Percentiles rank a stretch among this genome's conserved stretches.
Conservation (phyloP, 1,139 yeast genomes). For the Entelexis sorbosivorans region DNA sequence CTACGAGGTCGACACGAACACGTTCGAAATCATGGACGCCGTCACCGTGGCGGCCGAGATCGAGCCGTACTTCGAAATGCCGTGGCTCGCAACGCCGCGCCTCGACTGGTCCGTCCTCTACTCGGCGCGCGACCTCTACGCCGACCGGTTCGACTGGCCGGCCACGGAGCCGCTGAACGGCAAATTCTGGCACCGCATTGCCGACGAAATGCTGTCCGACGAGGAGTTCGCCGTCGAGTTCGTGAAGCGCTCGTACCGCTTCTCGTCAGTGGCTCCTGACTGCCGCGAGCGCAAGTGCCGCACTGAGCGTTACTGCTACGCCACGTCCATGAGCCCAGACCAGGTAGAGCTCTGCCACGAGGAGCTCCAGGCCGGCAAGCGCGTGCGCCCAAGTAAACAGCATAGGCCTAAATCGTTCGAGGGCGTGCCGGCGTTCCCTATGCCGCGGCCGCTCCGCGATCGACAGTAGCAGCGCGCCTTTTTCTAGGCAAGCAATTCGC, state of each 20-base stretch:
- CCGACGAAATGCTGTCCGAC: conserved; percentile 28
- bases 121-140: conserved; percentile 28
- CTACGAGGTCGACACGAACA: conserved; percentile 53
- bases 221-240: conserved; percentile 40
- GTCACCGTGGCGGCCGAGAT: conserved; percentile 39
- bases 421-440: conserved; percentile 26
- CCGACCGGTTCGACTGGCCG: conserved; percentile 25
- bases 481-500: no score
- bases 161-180: conserved; percentile 27
- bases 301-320: conserved; percentile 27
- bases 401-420: conserved; percentile 6
- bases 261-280: conserved; percentile 36
- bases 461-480: neutral
- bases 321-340: conserved; percentile 27
- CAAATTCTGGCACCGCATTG: conserved; percentile 29
- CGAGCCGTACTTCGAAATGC: conserved; percentile 40
- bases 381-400: conserved; percentile 8
- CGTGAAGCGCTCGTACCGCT: conserved; percentile 40
- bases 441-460: conserved; percentile 24
- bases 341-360: conserved; percentile 22
- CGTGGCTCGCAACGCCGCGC: conserved; percentile 17
- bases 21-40: conserved; percentile 52
- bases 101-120: conserved; percentile 27
- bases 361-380: conserved; percentile 13
- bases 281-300: conserved; percentile 26